phyloP scores from a whole-genome alignment of 306 rosid species.

The Boehmeria nivea region DNA sequence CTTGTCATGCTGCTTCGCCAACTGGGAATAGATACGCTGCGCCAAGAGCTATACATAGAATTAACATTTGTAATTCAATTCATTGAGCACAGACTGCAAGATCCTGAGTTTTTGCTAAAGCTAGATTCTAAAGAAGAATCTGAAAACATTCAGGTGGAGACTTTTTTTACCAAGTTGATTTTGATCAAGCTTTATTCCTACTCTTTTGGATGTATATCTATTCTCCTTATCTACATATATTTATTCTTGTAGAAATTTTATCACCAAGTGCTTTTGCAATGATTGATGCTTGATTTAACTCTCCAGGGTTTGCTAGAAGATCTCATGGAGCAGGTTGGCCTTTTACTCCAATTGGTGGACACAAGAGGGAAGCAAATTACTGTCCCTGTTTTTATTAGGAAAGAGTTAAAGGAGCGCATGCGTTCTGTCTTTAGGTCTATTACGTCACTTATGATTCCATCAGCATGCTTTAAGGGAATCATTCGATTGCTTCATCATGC shows the following conservation, averaged over 20 bases:
- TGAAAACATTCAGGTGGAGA: slow-evolving; percentile 64
- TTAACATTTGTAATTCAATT: slow-evolving; percentile 62
- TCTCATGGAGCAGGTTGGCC: slow-evolving; percentile 67
- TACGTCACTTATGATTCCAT: slow-evolving; percentile 49
- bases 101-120: slow-evolving; percentile 66
- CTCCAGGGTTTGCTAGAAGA: slow-evolving; percentile 55
- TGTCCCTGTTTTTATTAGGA: slow-evolving; percentile 43
- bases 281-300: background rate
- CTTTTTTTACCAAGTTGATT: too few species aligned
- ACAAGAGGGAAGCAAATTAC: slow-evolving; percentile 42
- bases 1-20: slow-evolving; percentile 47
- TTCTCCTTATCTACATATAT: too few species aligned
- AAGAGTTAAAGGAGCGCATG: slow-evolving; percentile 53
- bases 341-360: slow-evolving; percentile 52
- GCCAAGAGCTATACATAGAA: slow-evolving; percentile 36
- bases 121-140: slow-evolving; percentile 52
- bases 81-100: slow-evolving; percentile 65
- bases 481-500: slow-evolving; percentile 52
- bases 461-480: slow-evolving; percentile 54
- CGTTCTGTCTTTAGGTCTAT: slow-evolving; percentile 51
- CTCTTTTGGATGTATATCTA: too few species aligned
- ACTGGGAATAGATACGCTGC: slow-evolving; percentile 24
- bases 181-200: too few species aligned
- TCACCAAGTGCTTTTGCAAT: background rate
- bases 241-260: background rate